Evolutionary conservation across 1,139 yeast species (phyloP).

Genomic region (Yamadazyma trypodendri): DNA sequence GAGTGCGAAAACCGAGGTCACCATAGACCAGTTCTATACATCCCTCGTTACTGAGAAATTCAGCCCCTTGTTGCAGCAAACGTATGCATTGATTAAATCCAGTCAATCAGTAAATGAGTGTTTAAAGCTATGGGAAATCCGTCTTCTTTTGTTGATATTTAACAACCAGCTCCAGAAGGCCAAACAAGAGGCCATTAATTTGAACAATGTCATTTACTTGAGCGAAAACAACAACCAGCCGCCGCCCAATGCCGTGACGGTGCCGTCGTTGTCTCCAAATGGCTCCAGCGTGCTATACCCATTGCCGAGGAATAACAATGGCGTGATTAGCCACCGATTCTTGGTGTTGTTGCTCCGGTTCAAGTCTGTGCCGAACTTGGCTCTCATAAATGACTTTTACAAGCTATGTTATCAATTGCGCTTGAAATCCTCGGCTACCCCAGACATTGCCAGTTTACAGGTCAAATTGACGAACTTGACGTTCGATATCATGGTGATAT

Average conservation of each 20-base stretch:
- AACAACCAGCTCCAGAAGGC: conserved; percentile 30
- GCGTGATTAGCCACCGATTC: conserved; percentile 16
- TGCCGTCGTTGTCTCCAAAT: background rate
- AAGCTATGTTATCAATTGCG: conserved; percentile 41
- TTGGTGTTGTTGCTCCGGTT: conserved; percentile 34
- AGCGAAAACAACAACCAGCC: conserved; percentile 26
- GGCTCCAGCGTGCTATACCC: conserved; percentile 23
- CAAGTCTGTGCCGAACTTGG: conserved; percentile 38
- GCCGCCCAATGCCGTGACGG: conserved; percentile 6
- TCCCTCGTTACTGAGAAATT: background rate
- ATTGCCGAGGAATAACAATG: conserved; percentile 36
- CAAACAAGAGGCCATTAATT: conserved; percentile 36
- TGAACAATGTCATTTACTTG: conserved; percentile 37
- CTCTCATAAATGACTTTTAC: conserved; percentile 39
- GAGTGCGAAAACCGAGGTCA: background rate
- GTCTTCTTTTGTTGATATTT: conserved; percentile 33
- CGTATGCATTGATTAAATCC: conserved; percentile 16
- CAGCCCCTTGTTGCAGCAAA: conserved; percentile 4
- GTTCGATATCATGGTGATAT: conserved; percentile 32
- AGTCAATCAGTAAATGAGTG: conserved; percentile 8
- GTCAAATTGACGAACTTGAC: conserved; percentile 26
- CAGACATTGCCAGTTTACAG: conserved; percentile 1
- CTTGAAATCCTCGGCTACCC: conserved; percentile 16
- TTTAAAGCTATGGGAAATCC: conserved; percentile 38
- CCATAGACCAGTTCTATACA: conserved; percentile 1